phyloP scores from a whole-genome alignment of 352 stramenopile genomes.

The Albugo candida region DNA sequence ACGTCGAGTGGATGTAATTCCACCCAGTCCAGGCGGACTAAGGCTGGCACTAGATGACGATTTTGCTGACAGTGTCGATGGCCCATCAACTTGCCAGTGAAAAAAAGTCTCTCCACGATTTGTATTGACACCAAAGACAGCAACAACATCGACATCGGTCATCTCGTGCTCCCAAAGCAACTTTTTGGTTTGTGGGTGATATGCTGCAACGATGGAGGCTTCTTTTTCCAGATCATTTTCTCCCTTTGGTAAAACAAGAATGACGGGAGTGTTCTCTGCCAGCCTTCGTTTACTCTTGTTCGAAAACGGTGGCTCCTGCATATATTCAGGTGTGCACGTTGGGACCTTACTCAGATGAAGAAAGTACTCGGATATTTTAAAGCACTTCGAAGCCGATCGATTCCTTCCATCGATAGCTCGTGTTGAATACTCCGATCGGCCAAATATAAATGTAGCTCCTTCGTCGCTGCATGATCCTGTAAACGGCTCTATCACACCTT shows the following conservation, averaged over 20 bases:
- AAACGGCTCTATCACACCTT: slow-evolving; percentile 27
- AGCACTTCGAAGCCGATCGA: slow-evolving; percentile 34
- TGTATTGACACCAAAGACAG: slow-evolving; percentile 41
- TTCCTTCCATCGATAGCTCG: slow-evolving; percentile 40
- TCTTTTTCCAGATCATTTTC: slow-evolving; percentile 15
- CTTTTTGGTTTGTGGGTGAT: slow-evolving; percentile 45
- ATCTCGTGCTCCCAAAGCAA: slow-evolving; percentile 59
- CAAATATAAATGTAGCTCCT: slow-evolving; percentile 33
- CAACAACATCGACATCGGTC: slow-evolving; percentile 44
- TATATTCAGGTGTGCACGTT: slow-evolving; percentile 14
- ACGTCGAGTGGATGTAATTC: too few relatives aligned
- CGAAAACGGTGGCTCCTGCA: too few relatives aligned
- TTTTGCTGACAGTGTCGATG: slow-evolving; percentile 20
- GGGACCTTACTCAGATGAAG: slow-evolving; percentile 41
- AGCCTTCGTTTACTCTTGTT: too few relatives aligned
- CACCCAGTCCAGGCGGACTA: too few relatives aligned
- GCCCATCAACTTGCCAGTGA: slow-evolving; percentile 48
- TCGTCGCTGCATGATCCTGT: slow-evolving; percentile 5
- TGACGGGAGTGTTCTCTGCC: neutral
- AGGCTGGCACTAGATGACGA: neutral
- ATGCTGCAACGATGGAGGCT: slow-evolving; percentile 45
- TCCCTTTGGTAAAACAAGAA: slow-evolving; percentile 11
- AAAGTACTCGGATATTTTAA: slow-evolving; percentile 73
- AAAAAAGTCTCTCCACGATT: slow-evolving; percentile 33
- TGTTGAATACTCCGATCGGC: slow-evolving; percentile 52